Conservation (phyloP, 805 yeast species). For the Sugiyamaella mastotermitis region DNA sequence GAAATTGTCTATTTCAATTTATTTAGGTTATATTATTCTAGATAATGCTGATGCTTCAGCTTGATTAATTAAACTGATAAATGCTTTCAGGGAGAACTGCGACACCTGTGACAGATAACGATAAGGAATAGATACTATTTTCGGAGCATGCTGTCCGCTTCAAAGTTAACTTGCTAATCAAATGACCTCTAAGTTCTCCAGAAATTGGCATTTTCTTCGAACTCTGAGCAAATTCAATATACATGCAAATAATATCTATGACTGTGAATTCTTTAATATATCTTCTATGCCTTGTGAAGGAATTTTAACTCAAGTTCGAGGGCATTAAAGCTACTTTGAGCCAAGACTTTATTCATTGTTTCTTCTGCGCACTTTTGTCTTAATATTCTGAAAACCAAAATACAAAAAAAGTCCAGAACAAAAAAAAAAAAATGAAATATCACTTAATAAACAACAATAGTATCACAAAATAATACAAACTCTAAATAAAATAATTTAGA, state of each 20-base stretch:
- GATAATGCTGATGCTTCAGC: not conserved
- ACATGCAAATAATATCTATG: no score
- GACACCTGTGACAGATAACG: no score
- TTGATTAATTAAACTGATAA: not conserved
- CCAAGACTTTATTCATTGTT: not conserved
- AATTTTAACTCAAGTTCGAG: no score
- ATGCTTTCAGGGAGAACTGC: no score
- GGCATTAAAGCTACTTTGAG: not conserved
- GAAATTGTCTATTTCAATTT: no score
- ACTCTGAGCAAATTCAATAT: not conserved
- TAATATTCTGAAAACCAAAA: not conserved
- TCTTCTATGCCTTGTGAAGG: not conserved
- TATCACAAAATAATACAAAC: no score
- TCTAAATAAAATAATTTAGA: no score
- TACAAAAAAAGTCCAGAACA: not conserved
- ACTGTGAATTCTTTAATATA: not conserved
- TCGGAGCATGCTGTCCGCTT: no score
- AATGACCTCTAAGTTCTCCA: not conserved
- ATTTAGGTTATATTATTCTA: no score
- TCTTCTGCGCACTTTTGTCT: not conserved
- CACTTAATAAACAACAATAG: no score
- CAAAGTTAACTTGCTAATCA: not conserved
- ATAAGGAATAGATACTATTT: no score
- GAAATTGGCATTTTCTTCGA: not conserved
- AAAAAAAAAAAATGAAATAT: no score